These are phyloP conservation scores for Suhomyces wounanorum DNA, from an alignment of 1,139 yeast species.

Conservation along the genomic window DNA sequence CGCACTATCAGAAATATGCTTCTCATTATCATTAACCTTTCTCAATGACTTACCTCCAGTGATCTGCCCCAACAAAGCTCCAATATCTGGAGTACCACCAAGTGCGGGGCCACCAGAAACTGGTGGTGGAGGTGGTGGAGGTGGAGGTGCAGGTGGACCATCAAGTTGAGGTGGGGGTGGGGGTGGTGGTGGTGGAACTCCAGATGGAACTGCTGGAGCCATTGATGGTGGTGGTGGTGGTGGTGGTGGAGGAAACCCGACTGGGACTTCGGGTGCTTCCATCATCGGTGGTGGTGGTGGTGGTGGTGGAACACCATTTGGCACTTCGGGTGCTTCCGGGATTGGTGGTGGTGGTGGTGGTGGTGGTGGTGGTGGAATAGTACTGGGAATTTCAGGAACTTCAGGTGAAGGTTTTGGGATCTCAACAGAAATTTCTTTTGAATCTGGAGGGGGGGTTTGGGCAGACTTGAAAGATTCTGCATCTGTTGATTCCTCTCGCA, in stretches of 20 bases:
- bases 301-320: slow-evolving; percentile 13
- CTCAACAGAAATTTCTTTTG: neutral
- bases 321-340: slow-evolving; percentile 2
- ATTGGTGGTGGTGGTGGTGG: slow-evolving; percentile 7
- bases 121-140: slow-evolving; percentile 28
- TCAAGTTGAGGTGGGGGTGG: slow-evolving; percentile 28
- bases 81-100: slow-evolving; percentile 39
- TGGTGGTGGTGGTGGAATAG: slow-evolving; percentile 9
- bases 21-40: slow-evolving; percentile 49
- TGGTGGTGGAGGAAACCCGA: slow-evolving; percentile 23
- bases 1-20: slow-evolving; percentile 46
- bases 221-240: slow-evolving; percentile 19
- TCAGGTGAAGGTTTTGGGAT: slow-evolving; percentile 9
- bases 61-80: slow-evolving; percentile 57
- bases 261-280: slow-evolving; percentile 16
- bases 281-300: slow-evolving; percentile 18
- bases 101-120: slow-evolving; percentile 19
- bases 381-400: slow-evolving; percentile 6
- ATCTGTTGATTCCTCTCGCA: slow-evolving; percentile 10
- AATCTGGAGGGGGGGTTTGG: slow-evolving; percentile 3
- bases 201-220: slow-evolving; percentile 16
- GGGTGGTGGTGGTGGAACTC: slow-evolving; percentile 30
- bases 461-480: slow-evolving; percentile 14
- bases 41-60: slow-evolving; percentile 52
- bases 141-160: slow-evolving; percentile 26